A percentile compares a stretch with the other conserved stretches of the same genome.
phyloP scores from a whole-genome alignment of 306 rosid species.

The Hylodesmum podocarpum region DNA sequence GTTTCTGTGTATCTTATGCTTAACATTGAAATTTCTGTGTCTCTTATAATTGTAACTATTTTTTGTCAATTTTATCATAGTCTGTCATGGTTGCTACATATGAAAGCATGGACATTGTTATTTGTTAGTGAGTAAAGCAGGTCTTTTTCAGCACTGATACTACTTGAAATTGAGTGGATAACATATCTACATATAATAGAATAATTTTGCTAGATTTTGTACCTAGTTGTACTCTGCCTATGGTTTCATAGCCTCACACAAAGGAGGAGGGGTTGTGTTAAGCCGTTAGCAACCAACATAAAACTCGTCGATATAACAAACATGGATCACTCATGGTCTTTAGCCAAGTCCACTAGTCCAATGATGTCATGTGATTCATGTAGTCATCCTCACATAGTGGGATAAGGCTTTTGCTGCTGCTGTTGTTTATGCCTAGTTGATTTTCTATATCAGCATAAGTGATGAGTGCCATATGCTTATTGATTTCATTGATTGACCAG shows the following conservation, averaged over 20 bases:
- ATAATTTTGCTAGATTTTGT: not conserved
- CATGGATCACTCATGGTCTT: not conserved
- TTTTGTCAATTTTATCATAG: not conserved
- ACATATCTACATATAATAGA: not conserved
- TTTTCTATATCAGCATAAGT: not conserved
- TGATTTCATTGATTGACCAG: constrained; percentile 42
- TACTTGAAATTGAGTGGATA: not conserved
- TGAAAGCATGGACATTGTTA: constrained; percentile 1
- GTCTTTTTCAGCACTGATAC: not conserved
- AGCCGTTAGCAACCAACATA: not conserved
- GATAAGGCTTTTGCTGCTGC: not conserved
- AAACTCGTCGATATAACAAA: not conserved
- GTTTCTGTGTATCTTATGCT: not conserved
- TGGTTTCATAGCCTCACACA: not conserved
- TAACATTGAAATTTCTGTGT: not conserved
- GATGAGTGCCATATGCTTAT: not conserved
- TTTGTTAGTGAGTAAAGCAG: not conserved
- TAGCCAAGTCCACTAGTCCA: not conserved
- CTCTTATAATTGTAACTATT: not conserved
- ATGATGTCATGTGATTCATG: not conserved
- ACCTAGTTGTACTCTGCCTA: not conserved
- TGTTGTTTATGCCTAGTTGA: not conserved
- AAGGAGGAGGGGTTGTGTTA: not conserved
- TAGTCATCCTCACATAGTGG: not conserved
- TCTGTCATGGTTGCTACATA: constrained; percentile 1